phyloP scores from a whole-genome alignment of 805 yeast species.

The Priceomyces carsonii region DNA sequence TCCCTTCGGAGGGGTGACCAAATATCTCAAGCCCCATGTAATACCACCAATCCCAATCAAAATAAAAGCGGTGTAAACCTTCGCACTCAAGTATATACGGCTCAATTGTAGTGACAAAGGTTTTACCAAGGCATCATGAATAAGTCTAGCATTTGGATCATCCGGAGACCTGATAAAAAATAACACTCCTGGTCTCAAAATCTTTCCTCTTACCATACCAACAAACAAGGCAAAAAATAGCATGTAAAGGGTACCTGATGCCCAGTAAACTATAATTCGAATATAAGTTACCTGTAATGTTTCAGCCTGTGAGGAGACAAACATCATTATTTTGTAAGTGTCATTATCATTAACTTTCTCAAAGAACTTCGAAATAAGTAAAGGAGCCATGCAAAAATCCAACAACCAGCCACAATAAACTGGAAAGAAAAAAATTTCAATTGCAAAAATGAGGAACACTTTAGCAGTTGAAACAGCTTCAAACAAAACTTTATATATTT shows the following conservation, averaged over 20 bases:
- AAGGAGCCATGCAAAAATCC: conserved; percentile 67
- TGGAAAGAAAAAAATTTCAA: conserved; percentile 87
- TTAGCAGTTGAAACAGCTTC: conserved; percentile 65
- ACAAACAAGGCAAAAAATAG: conserved; percentile 81
- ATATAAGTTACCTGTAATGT: conserved; percentile 20
- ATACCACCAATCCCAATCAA: conserved; percentile 71
- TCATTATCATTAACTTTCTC: conserved; percentile 8
- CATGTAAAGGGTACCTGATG: conserved; percentile 83
- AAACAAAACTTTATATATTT: conserved; percentile 51
- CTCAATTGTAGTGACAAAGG: conserved; percentile 73
- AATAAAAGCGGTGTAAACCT: conserved; percentile 74
- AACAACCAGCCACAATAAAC: conserved; percentile 79
- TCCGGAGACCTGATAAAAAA: conserved; percentile 93
- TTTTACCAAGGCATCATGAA: conserved; percentile 83
- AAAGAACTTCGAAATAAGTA: conserved; percentile 30
- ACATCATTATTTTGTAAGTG: conserved; percentile 15
- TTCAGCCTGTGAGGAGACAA: conserved; percentile 21
- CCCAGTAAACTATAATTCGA: conserved; percentile 50
- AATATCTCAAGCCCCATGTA: conserved; percentile 46
- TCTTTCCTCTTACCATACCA: conserved; percentile 71
- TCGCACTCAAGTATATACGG: conserved; percentile 69
- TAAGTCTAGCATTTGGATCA: conserved; percentile 83
- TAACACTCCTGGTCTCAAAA: conserved; percentile 84
- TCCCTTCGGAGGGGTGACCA: conserved; percentile 17
- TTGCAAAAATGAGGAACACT: conserved; percentile 69